phyloP scores from a whole-genome alignment of 345 rosid genomes.

The Nasturtium officinale region DNA sequence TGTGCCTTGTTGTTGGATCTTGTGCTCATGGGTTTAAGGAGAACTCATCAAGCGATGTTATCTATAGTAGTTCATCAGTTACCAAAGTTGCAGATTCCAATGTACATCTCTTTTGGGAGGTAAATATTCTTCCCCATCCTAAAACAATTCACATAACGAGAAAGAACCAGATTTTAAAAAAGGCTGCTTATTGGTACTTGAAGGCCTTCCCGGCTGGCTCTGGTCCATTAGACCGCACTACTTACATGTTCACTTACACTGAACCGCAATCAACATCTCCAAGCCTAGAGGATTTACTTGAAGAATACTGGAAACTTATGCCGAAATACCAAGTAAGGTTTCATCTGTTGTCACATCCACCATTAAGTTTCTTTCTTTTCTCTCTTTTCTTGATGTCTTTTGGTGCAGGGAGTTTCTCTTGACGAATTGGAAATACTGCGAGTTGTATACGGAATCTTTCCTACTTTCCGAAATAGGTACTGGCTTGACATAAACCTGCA shows the following conservation, averaged over 20 bases:
- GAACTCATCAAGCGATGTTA: conserved; percentile 80
- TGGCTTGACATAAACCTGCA: conserved; percentile 8
- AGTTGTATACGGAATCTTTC: conserved; percentile 93
- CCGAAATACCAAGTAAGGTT: conserved; percentile 79
- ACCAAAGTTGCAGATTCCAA: conserved; percentile 66
- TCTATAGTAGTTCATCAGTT: conserved; percentile 75
- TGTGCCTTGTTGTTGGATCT: conserved; percentile 96
- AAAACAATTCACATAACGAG: background rate
- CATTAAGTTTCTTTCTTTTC: background rate
- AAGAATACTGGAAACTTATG: conserved; percentile 89
- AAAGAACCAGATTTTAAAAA: background rate
- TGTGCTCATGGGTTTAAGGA: conserved; percentile 85
- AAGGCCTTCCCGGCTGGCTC: conserved; percentile 99
- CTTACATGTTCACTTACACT: conserved; percentile 94
- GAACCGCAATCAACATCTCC: conserved; percentile 80
- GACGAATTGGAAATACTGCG: conserved; percentile 72
- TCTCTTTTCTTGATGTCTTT: conserved; percentile 11
- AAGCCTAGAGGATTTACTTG: conserved; percentile 77
- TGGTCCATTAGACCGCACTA: conserved; percentile 86
- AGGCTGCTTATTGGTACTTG: conserved; percentile 16
- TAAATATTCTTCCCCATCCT: conserved; percentile 34
- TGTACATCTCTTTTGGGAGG: conserved; percentile 97
- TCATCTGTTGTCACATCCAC: conserved; percentile 9
- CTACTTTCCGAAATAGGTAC: conserved; percentile 83
- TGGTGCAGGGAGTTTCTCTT: conserved; percentile 68